Evolutionary conservation across 257 asterid genomes (phyloP), one percentile per base, ranked within the genome.

Genomic region (Nicotiana tomentosiformis): DNA sequence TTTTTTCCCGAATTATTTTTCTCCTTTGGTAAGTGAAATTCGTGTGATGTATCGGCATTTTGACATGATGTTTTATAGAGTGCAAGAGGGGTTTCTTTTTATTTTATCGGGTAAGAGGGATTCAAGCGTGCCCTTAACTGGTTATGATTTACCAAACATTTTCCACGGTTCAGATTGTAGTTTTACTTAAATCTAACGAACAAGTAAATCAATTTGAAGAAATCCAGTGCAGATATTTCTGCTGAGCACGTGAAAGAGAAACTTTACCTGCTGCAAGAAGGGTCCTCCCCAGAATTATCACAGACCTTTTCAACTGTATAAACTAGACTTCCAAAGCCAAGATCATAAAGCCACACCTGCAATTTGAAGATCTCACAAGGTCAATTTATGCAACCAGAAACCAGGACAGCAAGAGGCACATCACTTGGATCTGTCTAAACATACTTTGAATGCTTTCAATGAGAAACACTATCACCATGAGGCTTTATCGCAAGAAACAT

Each of bases 241-340:
- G 64, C 43, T 51, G 43, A 76, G 64, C 43, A 76, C 60, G 26
- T 51, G 58, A 29, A 68, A 17, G 79, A 46, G 81, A 79, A 81
- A 69, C 86, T 88, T 83, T 86, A 88, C 99, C 99, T 94, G 97
- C 98, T 92, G 88, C 99, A 96, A 65, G 90, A 88, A 46, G 99
- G 97, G 86, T 96, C 99, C 89, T 96, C 99, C 60, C 99, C 99
- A 30, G 99, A 96, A 85, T 84, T 89, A 86, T 94, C 99, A 67
- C 99, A 96, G 78, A 92, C 90, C 86, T 85, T 90, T 90, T 96
- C 99, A n/a, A 83, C 87, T 32, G 90, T 67, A 81, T 87, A 91
- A 78, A 87, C 84, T 23, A 94, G 87, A 87, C 91, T 94, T 86
- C 88, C 97, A 23, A 87, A 77, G 78, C 91, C 90, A 29, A 85